Conservation (phyloP, 1,284 basidiomycete genomes). For the Uromyces viciae-fabae region DNA sequence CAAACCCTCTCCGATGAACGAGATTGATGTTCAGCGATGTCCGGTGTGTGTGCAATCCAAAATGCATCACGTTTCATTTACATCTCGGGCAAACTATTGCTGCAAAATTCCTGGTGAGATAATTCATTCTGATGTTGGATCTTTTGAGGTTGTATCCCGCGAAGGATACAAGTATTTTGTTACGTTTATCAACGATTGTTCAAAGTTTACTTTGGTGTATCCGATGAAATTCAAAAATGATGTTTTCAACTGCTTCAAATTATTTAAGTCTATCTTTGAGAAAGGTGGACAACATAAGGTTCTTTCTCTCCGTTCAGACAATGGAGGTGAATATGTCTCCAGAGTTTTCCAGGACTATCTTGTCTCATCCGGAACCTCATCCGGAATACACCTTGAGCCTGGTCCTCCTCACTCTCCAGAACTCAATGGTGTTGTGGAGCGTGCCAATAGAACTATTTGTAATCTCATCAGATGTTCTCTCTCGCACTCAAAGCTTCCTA, state of each 20-base stretch:
- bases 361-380: background rate
- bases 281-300: slow-evolving; percentile 46
- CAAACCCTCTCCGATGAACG: background rate
- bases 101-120: background rate
- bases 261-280: slow-evolving; percentile 52
- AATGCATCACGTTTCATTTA: background rate
- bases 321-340: slow-evolving; percentile 6
- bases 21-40: background rate
- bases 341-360: background rate
- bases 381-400: background rate
- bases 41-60: background rate
- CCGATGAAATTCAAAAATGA: slow-evolving; percentile 7
- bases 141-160: background rate
- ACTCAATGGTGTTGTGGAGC: background rate
- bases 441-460: background rate
- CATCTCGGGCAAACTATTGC: background rate
- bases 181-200: background rate
- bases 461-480: background rate
- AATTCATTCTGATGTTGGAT: slow-evolving; percentile 12
- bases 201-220: background rate
- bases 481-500: background rate
- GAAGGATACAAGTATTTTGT: background rate
- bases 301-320: background rate
- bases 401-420: slow-evolving; percentile 16
- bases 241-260: slow-evolving; percentile 50